Conservation (phyloP, 441 rosid genomes). For the Flueggea neowawraea region DNA sequence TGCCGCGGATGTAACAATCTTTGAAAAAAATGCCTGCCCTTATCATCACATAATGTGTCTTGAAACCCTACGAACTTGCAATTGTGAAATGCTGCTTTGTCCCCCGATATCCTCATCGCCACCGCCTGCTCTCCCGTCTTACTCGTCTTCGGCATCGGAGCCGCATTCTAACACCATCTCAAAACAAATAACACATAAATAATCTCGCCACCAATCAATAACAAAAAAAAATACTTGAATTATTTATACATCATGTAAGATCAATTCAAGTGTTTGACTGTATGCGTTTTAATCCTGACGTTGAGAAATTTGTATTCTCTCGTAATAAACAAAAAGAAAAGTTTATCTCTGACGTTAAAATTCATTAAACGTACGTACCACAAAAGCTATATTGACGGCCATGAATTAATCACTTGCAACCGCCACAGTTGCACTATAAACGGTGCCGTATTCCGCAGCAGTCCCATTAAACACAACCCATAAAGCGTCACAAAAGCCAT, state of each 20-base stretch:
- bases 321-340: too few relatives aligned
- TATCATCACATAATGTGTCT: slow-evolving; percentile 57
- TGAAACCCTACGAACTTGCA: slow-evolving; percentile 55
- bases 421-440: slow-evolving; percentile 39
- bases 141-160: slow-evolving; percentile 38
- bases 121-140: slow-evolving; percentile 39
- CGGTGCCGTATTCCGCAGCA: slow-evolving; percentile 31
- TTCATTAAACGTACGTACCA: slow-evolving; percentile 15
- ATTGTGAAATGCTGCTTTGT: slow-evolving; percentile 46
- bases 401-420: slow-evolving; percentile 38
- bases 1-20: slow-evolving; percentile 52
- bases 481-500: slow-evolving; percentile 33
- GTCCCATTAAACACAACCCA: slow-evolving; percentile 35
- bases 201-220: too few relatives aligned
- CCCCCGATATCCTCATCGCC: slow-evolving; percentile 45
- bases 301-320: too few relatives aligned
- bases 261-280: too few relatives aligned
- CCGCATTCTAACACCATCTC: slow-evolving; percentile 30
- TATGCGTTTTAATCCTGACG: too few relatives aligned
- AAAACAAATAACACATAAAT: too few relatives aligned
- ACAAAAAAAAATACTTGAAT: too few relatives aligned
- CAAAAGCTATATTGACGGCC: slow-evolving; percentile 34
- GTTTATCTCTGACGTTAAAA: neutral
- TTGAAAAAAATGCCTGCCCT: slow-evolving; percentile 55
- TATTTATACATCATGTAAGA: too few relatives aligned